These are phyloP conservation scores for Boletellus ananiceps DNA, from an alignment of 768 basidiomycete genomes.

Conservation along the genomic window DNA sequence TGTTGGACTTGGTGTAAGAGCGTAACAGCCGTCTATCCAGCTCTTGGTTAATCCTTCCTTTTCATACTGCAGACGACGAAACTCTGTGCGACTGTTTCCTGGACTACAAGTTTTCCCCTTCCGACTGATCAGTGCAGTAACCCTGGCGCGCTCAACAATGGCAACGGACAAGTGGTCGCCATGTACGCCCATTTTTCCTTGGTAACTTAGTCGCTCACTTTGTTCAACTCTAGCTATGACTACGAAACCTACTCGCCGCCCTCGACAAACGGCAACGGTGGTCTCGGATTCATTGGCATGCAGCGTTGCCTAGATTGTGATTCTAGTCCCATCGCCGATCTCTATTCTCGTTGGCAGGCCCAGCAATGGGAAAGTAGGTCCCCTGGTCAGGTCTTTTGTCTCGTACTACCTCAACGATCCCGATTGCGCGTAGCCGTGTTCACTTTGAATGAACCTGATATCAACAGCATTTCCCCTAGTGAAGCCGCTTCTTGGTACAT, in stretches of 20 bases:
- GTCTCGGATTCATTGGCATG: conserved; percentile 38
- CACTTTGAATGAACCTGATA: conserved; percentile 36
- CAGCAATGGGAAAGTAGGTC: conserved; percentile 32
- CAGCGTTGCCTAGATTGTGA: conserved; percentile 36
- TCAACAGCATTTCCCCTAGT: conserved; percentile 25
- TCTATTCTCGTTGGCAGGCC: conserved; percentile 29
- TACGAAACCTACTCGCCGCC: conserved; percentile 34
- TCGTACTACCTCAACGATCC: not conserved
- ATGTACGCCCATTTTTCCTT: conserved; percentile 20
- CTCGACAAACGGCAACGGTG: conserved; percentile 34
- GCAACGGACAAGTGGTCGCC: conserved; percentile 31
- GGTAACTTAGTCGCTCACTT: not conserved
- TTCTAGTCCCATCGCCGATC: conserved; percentile 33
- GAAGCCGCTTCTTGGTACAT: conserved; percentile 36
- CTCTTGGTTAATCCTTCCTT: not conserved
- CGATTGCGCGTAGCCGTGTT: conserved; percentile 25
- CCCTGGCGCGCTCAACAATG: conserved; percentile 31
- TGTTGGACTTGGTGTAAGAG: conserved; percentile 35
- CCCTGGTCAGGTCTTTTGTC: not conserved
- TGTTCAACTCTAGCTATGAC: conserved; percentile 25
- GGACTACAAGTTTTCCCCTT: not conserved
- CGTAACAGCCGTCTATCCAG: not conserved
- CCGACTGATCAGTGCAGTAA: conserved; percentile 15
- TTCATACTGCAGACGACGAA: conserved; percentile 19
- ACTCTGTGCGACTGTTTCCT: conserved; percentile 24